Evolutionary conservation across 2,329 filamentous ascomycete species (phyloP).

Genomic region (Xylariaceae sp.): DNA sequence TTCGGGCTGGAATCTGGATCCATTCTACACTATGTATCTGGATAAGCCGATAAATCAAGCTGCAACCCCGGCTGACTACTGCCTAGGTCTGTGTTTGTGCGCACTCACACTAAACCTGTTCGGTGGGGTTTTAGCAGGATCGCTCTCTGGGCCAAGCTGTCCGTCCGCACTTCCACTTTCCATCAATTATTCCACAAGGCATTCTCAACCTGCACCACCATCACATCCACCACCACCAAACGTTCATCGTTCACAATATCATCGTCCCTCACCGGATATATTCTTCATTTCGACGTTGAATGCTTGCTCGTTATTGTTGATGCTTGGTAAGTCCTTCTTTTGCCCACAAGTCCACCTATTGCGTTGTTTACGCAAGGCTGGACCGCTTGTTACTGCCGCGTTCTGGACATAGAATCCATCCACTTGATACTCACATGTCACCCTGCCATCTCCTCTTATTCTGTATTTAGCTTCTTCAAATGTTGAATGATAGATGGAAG

Average conservation of each 20-base stretch:
- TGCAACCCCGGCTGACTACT: background rate
- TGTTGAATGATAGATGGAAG: constrained; percentile 23
- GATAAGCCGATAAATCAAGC: constrained; percentile 16
- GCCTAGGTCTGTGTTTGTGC: constrained; percentile 5
- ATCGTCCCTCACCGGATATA: constrained; percentile 10
- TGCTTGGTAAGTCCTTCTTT: constrained; percentile 31
- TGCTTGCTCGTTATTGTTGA: constrained; percentile 26
- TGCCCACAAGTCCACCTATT: constrained; percentile 18
- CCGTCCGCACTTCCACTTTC: constrained; percentile 30
- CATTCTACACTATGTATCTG: background rate
- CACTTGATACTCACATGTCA: constrained; percentile 27
- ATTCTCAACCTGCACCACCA: constrained; percentile 25
- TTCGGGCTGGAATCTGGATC: too few relatives aligned
- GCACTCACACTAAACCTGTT: constrained; percentile 17
- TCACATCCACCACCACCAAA: constrained; percentile 28
- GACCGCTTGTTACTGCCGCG: constrained; percentile 24
- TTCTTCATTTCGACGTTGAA: constrained; percentile 14
- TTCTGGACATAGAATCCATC: constrained; percentile 30
- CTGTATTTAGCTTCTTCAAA: constrained; percentile 26
- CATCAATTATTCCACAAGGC: constrained; percentile 29
- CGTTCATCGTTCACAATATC: constrained; percentile 23
- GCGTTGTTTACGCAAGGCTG: constrained; percentile 27
- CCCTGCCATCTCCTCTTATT: constrained; percentile 25
- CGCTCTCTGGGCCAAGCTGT: constrained; percentile 17
- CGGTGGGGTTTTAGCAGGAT: constrained; percentile 14